A percentile compares a stretch with the other conserved stretches of the same genome.
Evolutionary conservation across 2,329 filamentous ascomycete genomes (phyloP).

Genomic region (Sporothrix brasiliensis): DNA sequence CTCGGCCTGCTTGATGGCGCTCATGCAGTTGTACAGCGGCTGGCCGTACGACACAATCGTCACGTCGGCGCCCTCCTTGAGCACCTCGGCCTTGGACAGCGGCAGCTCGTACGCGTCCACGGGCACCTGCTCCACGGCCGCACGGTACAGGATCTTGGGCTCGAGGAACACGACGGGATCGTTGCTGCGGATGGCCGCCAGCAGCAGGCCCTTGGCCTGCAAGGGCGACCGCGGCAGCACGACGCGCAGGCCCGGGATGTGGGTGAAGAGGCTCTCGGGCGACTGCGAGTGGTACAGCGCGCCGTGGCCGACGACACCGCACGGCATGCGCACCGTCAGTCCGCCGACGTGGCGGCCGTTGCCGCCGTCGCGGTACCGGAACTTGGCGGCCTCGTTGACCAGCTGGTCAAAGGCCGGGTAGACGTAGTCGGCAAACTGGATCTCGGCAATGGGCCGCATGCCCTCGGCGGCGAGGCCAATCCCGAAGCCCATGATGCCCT

Average conservation of each 20-base stretch:
- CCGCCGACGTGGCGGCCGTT: constrained; percentile 68
- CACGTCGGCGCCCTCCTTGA: constrained; percentile 77
- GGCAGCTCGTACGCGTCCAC: constrained; percentile 79
- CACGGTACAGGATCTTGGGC: constrained; percentile 89
- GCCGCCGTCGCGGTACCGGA: constrained; percentile 71
- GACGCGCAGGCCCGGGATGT: constrained; percentile 81
- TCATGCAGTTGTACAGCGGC: constrained; percentile 79
- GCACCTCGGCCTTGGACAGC: constrained; percentile 79
- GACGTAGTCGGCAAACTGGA: constrained; percentile 94
- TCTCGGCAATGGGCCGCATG: constrained; percentile 90
- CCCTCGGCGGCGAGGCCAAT: constrained; percentile 89
- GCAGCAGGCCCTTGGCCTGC: constrained; percentile 84
- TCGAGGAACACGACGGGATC: constrained; percentile 94
- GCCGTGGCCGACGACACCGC: constrained; percentile 85
- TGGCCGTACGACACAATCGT: constrained; percentile 90
- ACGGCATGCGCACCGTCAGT: constrained; percentile 86
- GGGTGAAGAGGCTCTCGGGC: constrained; percentile 84
- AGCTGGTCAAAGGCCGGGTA: constrained; percentile 93
- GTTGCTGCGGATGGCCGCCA: constrained; percentile 75
- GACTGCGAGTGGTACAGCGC: constrained; percentile 87
- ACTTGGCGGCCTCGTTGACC: constrained; percentile 90
- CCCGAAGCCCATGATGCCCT: constrained; percentile 91
- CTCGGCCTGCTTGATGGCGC: constrained; percentile 73
- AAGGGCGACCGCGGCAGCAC: constrained; percentile 82
- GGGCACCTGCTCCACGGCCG: constrained; percentile 89